A percentile compares a stretch with the other conserved stretches of the same genome.
phyloP scores from a whole-genome alignment of 1,284 basidiomycete genomes.

The Dichomitus squalens region DNA sequence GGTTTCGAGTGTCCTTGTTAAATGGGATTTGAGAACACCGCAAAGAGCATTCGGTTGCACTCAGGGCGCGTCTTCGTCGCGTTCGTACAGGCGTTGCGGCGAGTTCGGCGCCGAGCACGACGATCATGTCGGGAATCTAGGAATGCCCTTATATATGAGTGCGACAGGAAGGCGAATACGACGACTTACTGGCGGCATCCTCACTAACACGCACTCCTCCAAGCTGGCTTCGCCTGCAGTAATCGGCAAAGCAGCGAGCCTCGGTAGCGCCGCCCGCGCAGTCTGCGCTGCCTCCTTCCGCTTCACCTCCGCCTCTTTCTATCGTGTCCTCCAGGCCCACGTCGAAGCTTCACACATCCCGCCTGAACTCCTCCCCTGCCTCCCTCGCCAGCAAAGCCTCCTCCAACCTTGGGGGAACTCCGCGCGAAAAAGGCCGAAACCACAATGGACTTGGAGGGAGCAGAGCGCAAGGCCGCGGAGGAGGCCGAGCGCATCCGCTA shows the following conservation, averaged over 20 bases:
- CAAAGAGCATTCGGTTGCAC: no score
- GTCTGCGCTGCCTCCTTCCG: conserved; percentile 63
- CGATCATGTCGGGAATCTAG: no score
- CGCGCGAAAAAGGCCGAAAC: conserved; percentile 81
- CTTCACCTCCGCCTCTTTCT: conserved; percentile 43
- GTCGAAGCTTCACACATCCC: conserved; percentile 53
- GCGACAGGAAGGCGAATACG: no score
- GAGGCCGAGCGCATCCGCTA: conserved; percentile 90
- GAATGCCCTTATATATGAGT: no score
- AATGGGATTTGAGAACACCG: no score
- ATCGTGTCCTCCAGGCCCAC: conserved; percentile 38
- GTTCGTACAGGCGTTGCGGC: no score
- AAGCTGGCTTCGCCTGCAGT: conserved; percentile 61
- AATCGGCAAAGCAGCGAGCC: conserved; percentile 47
- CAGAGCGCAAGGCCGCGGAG: conserved; percentile 83
- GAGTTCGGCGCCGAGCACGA: no score
- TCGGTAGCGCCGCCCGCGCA: conserved; percentile 56
- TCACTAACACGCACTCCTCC: no score
- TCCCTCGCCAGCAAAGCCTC: conserved; percentile 35
- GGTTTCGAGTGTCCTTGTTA: no score
- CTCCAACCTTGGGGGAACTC: conserved; percentile 77
- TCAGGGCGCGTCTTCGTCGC: no score
- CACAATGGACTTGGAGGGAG: conserved; percentile 89
- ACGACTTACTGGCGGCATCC: no score
- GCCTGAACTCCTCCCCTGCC: conserved; percentile 50